These are phyloP conservation scores for Solanum piurae DNA, from an alignment of 257 asterid genomes.

Conservation along the genomic window DNA sequence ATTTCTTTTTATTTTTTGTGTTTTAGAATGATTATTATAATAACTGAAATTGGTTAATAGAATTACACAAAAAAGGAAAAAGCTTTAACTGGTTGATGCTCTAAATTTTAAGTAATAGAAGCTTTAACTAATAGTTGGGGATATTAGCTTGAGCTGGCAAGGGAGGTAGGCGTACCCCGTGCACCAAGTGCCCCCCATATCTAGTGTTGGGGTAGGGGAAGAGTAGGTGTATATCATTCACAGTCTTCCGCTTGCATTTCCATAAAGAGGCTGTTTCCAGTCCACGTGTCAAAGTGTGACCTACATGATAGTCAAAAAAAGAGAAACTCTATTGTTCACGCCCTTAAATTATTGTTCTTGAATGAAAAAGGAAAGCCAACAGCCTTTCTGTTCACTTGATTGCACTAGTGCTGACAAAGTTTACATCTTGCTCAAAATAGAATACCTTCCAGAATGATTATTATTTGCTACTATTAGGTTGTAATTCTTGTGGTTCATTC, in stretches of 20 bases:
- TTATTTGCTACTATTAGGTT: background rate
- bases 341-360: background rate
- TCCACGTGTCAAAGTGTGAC: background rate
- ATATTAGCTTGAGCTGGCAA: background rate
- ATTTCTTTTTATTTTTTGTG: background rate
- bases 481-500: background rate
- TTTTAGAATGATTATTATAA: background rate
- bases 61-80: background rate
- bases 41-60: background rate
- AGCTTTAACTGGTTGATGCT: background rate
- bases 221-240: background rate
- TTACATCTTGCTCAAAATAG: background rate
- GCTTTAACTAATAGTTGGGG: background rate
- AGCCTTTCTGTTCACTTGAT: background rate
- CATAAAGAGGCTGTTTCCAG: background rate
- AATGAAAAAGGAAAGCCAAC: background rate
- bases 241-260: background rate
- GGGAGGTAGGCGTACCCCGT: background rate
- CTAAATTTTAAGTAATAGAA: background rate
- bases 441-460: background rate
- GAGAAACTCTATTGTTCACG: background rate
- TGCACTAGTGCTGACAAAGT: background rate
- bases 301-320: background rate
- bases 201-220: background rate
- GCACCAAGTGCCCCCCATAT: background rate